Percentiles rank a stretch among this genome's conserved stretches.
Conservation (phyloP, 306 rosid genomes). For the Abrus precatorius region DNA sequence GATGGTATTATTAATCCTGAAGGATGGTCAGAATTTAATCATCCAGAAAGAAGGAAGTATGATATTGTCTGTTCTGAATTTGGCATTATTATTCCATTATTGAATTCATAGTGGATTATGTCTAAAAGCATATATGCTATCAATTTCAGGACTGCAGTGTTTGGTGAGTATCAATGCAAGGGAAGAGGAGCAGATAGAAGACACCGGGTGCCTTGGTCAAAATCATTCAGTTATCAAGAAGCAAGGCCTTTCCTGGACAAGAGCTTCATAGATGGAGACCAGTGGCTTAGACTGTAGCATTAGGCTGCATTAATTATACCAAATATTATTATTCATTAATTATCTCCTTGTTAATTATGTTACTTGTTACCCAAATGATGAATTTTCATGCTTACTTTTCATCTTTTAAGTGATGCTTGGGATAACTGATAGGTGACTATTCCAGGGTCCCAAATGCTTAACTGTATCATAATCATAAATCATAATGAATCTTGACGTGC, state of each 20-base stretch:
- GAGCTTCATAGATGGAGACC: slow-evolving; percentile 72
- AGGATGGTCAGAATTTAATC: slow-evolving; percentile 89
- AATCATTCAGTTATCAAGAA: slow-evolving; percentile 61
- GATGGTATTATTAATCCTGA: slow-evolving; percentile 64
- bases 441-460: background rate
- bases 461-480: slow-evolving; percentile 33
- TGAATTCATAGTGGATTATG: background rate
- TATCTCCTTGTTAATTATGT: slow-evolving; percentile 21
- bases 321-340: background rate
- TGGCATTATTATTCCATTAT: background rate
- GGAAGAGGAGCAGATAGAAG: slow-evolving; percentile 76
- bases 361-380: background rate
- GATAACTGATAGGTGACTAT: too few relatives aligned
- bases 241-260: slow-evolving; percentile 66
- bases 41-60: slow-evolving; percentile 76
- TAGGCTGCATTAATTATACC: background rate
- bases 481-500: background rate
- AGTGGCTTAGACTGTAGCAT: slow-evolving; percentile 77
- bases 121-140: slow-evolving; percentile 5
- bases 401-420: background rate
- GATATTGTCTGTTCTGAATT: slow-evolving; percentile 1
- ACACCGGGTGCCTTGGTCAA: slow-evolving; percentile 79
- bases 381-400: background rate
- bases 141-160: slow-evolving; percentile 76
- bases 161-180: slow-evolving; percentile 72